Conservation (phyloP, 2,329 filamentous ascomycete genomes). For the Fusarium sp. region DNA sequence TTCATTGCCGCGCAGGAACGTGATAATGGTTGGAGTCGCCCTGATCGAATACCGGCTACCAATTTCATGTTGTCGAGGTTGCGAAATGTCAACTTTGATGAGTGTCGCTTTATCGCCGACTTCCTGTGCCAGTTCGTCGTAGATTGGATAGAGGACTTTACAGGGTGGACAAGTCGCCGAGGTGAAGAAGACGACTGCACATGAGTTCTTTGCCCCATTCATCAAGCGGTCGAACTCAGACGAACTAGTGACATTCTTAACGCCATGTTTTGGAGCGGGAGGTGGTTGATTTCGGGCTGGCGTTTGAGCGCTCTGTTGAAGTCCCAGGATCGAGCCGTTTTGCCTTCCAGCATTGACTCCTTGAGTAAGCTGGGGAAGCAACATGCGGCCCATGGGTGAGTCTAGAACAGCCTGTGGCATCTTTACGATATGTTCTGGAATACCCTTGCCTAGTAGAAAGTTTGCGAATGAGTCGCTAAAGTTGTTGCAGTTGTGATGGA, state of each 20-base stretch:
- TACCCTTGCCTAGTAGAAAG: constrained; percentile 89
- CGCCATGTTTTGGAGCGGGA: constrained; percentile 54
- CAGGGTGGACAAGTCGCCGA: constrained; percentile 89
- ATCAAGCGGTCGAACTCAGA: constrained; percentile 56
- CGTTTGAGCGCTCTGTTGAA: constrained; percentile 58
- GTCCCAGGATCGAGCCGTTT: constrained; percentile 67
- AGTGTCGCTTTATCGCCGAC: constrained; percentile 77
- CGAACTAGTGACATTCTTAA: constrained; percentile 71
- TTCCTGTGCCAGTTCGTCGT: constrained; percentile 84
- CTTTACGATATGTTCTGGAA: constrained; percentile 87
- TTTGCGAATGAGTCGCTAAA: constrained; percentile 94
- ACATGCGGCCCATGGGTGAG: constrained; percentile 90
- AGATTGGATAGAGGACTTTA: constrained; percentile 85
- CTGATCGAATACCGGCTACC: constrained; percentile 76
- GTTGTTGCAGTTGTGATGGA: constrained; percentile 96
- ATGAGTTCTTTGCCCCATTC: constrained; percentile 74
- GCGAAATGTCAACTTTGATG: constrained; percentile 86
- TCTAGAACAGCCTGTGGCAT: constrained; percentile 88
- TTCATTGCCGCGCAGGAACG: constrained; percentile 82
- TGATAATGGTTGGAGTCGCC: constrained; percentile 90
- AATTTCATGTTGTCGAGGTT: constrained; percentile 74
- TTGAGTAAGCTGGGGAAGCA: constrained; percentile 77
- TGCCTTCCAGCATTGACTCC: constrained; percentile 65
- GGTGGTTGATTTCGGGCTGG: constrained; percentile 31
- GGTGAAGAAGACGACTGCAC: constrained; percentile 92